Percentiles rank a stretch among this genome's conserved stretches.
Evolutionary conservation across 2,329 filamentous ascomycete genomes (phyloP).

Genomic region (Graphilbum fragrans): DNA sequence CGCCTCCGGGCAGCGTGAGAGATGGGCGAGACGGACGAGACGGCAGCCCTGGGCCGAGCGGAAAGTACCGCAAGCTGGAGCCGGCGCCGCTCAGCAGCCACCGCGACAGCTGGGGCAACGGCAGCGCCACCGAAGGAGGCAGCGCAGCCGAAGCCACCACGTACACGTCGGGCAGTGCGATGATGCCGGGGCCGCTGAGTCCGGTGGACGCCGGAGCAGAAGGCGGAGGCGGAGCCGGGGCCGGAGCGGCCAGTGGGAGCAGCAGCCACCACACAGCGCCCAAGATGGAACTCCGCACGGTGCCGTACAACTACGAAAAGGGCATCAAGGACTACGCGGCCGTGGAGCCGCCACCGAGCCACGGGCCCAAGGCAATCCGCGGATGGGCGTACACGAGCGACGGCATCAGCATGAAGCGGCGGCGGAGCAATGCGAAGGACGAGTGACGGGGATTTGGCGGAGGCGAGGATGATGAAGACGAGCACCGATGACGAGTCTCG

Average conservation of each 20-base stretch:
- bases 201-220: background rate
- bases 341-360: slow-evolving; percentile 40
- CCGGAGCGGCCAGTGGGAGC: background rate
- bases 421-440: background rate
- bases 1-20: background rate
- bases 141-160: background rate
- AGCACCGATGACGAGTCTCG: background rate
- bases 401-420: slow-evolving; percentile 15
- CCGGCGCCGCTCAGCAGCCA: slow-evolving; percentile 26
- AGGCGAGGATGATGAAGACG: background rate
- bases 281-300: slow-evolving; percentile 40
- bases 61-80: slow-evolving; percentile 45
- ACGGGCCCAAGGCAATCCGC: slow-evolving; percentile 42
- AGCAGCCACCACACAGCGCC: slow-evolving; percentile 20
- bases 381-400: slow-evolving; percentile 41
- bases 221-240: background rate
- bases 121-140: background rate
- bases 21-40: background rate
- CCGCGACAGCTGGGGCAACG: background rate
- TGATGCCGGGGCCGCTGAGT: background rate
- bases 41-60: slow-evolving; percentile 1
- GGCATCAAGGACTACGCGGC: slow-evolving; percentile 43
- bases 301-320: slow-evolving; percentile 40
- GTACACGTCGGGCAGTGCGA: background rate
- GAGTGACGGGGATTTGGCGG: slow-evolving; percentile 3